Conservation (phyloP, 1,284 basidiomycete species). For the Marasmius fiardii region DNA sequence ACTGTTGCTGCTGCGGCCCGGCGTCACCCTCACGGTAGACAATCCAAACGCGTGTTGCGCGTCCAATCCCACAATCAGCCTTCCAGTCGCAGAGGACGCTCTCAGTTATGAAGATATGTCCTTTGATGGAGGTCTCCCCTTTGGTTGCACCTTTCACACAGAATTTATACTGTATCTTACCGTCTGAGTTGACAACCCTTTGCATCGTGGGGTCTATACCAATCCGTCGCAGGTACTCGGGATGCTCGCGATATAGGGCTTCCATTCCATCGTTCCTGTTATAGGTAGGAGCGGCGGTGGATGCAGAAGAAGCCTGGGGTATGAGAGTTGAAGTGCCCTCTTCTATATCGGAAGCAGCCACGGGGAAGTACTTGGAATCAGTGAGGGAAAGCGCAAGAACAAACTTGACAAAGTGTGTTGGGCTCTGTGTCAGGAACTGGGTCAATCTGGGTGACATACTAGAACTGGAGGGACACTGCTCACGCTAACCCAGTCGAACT, state of each 20-base stretch:
- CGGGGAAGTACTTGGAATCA: not conserved
- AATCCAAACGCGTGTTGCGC: slow-evolving; percentile 4
- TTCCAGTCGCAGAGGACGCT: not conserved
- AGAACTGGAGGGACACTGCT: not conserved
- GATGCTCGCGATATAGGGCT: not conserved
- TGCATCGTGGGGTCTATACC: not conserved
- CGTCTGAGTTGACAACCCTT: not conserved
- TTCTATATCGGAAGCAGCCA: not conserved
- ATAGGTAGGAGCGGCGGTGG: not conserved
- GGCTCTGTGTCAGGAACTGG: not conserved
- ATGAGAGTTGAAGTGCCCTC: not conserved
- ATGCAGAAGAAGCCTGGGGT: not conserved
- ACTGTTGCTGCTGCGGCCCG: not conserved
- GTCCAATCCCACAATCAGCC: not conserved
- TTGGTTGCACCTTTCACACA: not conserved
- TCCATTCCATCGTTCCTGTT: not conserved
- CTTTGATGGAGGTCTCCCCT: too few species aligned
- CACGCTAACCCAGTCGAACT: not conserved
- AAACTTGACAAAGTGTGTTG: not conserved
- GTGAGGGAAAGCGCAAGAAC: not conserved
- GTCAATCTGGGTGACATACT: not conserved
- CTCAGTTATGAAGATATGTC: not conserved
- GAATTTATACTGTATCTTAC: not conserved
- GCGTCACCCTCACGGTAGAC: not conserved
- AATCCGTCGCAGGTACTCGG: not conserved